phyloP scores from a whole-genome alignment of 2,329 filamentous ascomycete species.

The Blastomyces gilchristii region DNA sequence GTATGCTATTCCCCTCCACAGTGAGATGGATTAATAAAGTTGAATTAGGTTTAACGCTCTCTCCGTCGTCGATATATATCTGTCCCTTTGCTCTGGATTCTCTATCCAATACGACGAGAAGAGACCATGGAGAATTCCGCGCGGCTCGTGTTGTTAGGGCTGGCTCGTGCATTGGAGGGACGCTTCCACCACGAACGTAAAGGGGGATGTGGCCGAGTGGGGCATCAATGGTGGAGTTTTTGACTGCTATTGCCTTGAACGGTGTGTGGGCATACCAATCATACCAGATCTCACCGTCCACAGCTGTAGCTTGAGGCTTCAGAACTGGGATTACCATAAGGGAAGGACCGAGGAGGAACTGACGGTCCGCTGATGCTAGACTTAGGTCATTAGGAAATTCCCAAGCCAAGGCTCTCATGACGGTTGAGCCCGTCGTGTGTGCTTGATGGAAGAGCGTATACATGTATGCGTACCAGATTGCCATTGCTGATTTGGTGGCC shows the following conservation, averaged over 20 bases:
- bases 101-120: constrained; percentile 52
- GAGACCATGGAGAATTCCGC: constrained; percentile 55
- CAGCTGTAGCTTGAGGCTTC: constrained; percentile 48
- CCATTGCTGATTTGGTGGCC: constrained; percentile 56
- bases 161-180: constrained; percentile 59
- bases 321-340: constrained; percentile 60
- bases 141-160: constrained; percentile 56
- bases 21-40: constrained; percentile 47
- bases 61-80: constrained; percentile 67
- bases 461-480: constrained; percentile 61
- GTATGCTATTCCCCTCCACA: constrained; percentile 37
- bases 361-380: constrained; percentile 55
- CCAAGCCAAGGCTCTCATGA: constrained; percentile 64
- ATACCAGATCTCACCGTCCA: constrained; percentile 56
- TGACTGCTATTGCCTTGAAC: constrained; percentile 42
- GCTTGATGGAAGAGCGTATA: constrained; percentile 63
- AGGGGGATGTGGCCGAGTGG: constrained; percentile 61
- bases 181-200: constrained; percentile 56
- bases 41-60: constrained; percentile 48
- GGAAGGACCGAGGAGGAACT: constrained; percentile 60
- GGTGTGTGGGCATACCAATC: constrained; percentile 65
- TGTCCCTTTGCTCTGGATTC: constrained; percentile 42
- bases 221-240: constrained; percentile 51
- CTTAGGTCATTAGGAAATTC: constrained; percentile 63
- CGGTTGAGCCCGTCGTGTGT: constrained; percentile 55